These are phyloP conservation scores for Candida tallmaniae DNA, from an alignment of 805 yeast genomes.

Conservation along the genomic window DNA sequence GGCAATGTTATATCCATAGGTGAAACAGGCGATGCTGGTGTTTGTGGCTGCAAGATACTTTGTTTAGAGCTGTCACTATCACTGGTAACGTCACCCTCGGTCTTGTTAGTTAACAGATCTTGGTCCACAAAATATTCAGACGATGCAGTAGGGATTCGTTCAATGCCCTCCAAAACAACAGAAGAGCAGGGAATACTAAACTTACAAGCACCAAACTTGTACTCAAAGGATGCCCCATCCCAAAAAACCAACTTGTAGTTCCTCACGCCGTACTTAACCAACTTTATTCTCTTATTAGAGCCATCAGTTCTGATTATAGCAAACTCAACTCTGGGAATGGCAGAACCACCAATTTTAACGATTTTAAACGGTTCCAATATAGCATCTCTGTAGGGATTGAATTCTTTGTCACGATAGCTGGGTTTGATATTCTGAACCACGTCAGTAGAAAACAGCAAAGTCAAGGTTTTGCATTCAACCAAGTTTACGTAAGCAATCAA, in stretches of 20 bases:
- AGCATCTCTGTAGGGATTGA: slow-evolving; percentile 1
- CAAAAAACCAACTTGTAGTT: slow-evolving; percentile 4
- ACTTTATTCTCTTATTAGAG: slow-evolving; percentile 1
- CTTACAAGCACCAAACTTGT: too few relatives aligned
- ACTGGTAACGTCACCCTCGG: too few relatives aligned
- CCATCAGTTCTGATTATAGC: slow-evolving; percentile 6
- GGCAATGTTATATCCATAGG: too few relatives aligned
- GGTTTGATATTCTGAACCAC: not conserved
- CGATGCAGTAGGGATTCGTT: not conserved
- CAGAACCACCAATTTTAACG: slow-evolving; percentile 5
- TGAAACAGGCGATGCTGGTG: too few relatives aligned
- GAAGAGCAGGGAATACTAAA: too few relatives aligned
- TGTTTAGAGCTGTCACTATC: too few relatives aligned
- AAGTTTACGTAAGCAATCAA: not conserved
- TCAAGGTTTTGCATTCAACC: not conserved
- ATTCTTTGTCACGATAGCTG: not conserved
- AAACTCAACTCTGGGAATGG: slow-evolving; percentile 3
- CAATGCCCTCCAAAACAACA: not conserved
- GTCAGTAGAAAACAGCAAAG: too few relatives aligned
- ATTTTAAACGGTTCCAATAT: slow-evolving; percentile 2
- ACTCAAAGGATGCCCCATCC: slow-evolving; percentile 6
- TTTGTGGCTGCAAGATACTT: too few relatives aligned
- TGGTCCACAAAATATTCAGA: too few relatives aligned
- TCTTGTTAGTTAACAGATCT: too few relatives aligned
- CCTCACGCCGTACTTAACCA: slow-evolving; percentile 1